Conservation (phyloP, 306 rosid species). For the Corylus avellana region DNA sequence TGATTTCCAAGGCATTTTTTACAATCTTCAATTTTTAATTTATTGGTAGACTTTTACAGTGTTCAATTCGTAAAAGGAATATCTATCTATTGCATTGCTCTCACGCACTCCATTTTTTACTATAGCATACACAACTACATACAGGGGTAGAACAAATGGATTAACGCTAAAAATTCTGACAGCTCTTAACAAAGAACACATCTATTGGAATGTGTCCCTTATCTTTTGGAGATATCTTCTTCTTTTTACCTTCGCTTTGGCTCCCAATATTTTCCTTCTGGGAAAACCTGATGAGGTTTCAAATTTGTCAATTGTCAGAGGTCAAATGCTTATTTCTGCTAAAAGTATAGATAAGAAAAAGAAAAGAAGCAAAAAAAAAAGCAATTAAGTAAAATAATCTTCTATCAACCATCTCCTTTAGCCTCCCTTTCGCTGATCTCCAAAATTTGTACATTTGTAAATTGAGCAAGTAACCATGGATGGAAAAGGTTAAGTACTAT, state of each 20-base stretch:
- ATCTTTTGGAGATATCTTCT: constrained; percentile 55
- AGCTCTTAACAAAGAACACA: constrained; percentile 61
- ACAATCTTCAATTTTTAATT: too few species aligned
- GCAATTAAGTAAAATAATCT: not conserved
- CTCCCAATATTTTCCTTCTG: constrained; percentile 37
- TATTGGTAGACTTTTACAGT: too few species aligned
- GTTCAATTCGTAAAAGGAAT: too few species aligned
- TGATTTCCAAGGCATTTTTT: too few species aligned
- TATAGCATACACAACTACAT: too few species aligned
- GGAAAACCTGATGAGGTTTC: constrained; percentile 8
- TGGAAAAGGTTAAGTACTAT: not conserved
- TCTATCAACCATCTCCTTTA: not conserved
- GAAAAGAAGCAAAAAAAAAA: too few species aligned
- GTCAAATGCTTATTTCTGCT: not conserved
- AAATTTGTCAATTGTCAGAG: not conserved
- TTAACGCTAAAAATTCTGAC: constrained; percentile 31
- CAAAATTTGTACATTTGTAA: not conserved
- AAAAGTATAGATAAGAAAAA: not conserved
- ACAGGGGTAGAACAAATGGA: not conserved
- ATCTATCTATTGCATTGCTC: too few species aligned
- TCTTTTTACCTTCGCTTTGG: constrained; percentile 61
- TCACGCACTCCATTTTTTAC: too few species aligned
- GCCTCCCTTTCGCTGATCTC: not conserved
- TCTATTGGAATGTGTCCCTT: constrained; percentile 68
- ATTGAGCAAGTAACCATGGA: not conserved